Evolutionary conservation across 1,284 basidiomycete species (phyloP), one percentile per base, ranked within the genome.

Genomic region (Melampsora larici-populina): DNA sequence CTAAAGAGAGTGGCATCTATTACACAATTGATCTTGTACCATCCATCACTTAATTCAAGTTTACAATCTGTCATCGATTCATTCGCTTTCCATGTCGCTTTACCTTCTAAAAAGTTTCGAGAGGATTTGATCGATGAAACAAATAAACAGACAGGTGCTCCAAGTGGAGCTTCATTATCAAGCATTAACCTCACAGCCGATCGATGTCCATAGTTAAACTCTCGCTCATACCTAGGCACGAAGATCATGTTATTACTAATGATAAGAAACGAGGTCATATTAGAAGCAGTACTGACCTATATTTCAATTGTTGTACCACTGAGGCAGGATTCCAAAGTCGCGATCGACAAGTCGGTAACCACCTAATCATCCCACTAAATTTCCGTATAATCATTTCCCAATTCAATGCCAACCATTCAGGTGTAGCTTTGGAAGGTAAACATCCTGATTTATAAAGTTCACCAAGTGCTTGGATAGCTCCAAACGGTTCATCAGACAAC

Each of bases 331-430:
- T 77, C 74, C 74, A 77, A 48, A 77, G 51, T 51, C 66, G 29
- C 1, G 40, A 21, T n/a, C 66, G 40, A 31, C 66, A 77, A 17
- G 62, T 51, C 6, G 74, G 74, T 49, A 69, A 51, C 74, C 74
- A 77, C 33, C 74, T 43, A 33, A 77, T 66, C 18, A 69, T 63
- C 5, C 49, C 74, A 29, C 63, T 65, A 7, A 77, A 51, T 36
- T 77, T 77, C 74, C 74, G 67, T 21, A 77, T 40, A 60, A 77
- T 70, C 18, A 77, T 46, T 7, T 36, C 65, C 74, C 74, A 77
- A 26, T 77, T 65, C 43, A 69, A 58, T 21, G 74, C 74, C 6
- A 77, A 29, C 74, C 74, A 77, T 48, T 77, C 68, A 6, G 74
- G 74, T 26, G 46, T 58, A 40, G 62, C 40, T 21, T 65, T 29